These are phyloP conservation scores for Aspergillus nomiae DNA, from an alignment of 2,329 filamentous ascomycete species.

Conservation along the genomic window DNA sequence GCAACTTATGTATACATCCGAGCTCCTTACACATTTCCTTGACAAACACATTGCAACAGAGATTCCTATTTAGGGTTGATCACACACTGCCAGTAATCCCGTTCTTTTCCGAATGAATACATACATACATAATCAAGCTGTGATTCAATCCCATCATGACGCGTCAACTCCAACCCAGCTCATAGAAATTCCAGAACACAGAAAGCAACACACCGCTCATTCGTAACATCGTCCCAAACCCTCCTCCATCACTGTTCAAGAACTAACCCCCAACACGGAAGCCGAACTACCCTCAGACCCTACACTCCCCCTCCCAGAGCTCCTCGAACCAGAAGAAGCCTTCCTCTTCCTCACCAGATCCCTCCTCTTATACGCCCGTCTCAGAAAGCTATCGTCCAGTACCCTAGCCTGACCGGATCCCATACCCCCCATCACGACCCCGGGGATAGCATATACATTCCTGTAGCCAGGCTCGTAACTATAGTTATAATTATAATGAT, in stretches of 20 bases:
- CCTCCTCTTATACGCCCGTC: conserved; percentile 14
- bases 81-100: too few species aligned
- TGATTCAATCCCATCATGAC: background rate
- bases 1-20: background rate
- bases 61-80: background rate
- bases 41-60: background rate
- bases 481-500: background rate
- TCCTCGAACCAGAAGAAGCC: background rate
- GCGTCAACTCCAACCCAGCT: background rate
- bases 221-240: background rate
- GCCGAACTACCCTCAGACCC: background rate
- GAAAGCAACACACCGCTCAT: background rate
- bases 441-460: background rate
- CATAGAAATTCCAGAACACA: background rate
- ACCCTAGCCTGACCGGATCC: background rate
- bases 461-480: background rate
- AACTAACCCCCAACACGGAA: background rate
- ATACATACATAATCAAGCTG: background rate
- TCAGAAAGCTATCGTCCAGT: conserved; percentile 16
- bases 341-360: background rate
- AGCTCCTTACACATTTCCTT: too few species aligned
- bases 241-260: background rate
- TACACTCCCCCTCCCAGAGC: background rate
- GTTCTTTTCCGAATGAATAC: background rate
- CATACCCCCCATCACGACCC: background rate